phyloP scores from a whole-genome alignment of 805 yeast species.

The Blastobotrys parvus region DNA sequence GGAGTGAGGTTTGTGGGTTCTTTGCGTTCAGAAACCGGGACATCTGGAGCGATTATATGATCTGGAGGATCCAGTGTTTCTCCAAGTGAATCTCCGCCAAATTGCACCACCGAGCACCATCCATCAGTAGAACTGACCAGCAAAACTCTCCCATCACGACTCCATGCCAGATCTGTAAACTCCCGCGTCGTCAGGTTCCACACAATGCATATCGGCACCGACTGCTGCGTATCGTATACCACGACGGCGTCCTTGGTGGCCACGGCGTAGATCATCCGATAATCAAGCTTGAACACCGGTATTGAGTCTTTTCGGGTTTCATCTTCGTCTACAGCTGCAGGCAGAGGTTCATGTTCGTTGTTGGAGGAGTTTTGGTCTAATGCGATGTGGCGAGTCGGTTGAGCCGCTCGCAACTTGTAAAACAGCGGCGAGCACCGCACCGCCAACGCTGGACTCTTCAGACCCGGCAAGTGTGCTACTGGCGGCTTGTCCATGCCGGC shows the following conservation, averaged over 20 bases:
- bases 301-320: background rate
- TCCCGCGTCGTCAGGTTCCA: constrained; percentile 82
- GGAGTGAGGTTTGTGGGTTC: constrained; percentile 10
- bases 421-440: constrained; percentile 65
- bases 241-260: constrained; percentile 84
- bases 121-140: constrained; percentile 87
- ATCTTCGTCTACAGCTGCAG: constrained; percentile 1
- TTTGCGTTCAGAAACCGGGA: constrained; percentile 2
- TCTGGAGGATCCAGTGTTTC: constrained; percentile 11
- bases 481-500: constrained; percentile 62
- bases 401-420: constrained; percentile 34
- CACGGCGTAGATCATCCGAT: constrained; percentile 81
- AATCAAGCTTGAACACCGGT: constrained; percentile 50
- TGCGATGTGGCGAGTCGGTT: constrained; percentile 1
- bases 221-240: constrained; percentile 69
- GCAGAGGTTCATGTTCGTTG: background rate
- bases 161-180: constrained; percentile 84
- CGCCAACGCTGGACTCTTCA: constrained; percentile 78
- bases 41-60: constrained; percentile 1
- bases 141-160: constrained; percentile 59
- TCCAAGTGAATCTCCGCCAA: constrained; percentile 53
- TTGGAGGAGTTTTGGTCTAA: constrained; percentile 1
- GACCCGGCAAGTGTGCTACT: constrained; percentile 67
- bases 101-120: constrained; percentile 63
- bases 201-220: constrained; percentile 62